Conservation (phyloP, 1,284 basidiomycete genomes). For the Cutaneotrichosporon arboriforme region DNA sequence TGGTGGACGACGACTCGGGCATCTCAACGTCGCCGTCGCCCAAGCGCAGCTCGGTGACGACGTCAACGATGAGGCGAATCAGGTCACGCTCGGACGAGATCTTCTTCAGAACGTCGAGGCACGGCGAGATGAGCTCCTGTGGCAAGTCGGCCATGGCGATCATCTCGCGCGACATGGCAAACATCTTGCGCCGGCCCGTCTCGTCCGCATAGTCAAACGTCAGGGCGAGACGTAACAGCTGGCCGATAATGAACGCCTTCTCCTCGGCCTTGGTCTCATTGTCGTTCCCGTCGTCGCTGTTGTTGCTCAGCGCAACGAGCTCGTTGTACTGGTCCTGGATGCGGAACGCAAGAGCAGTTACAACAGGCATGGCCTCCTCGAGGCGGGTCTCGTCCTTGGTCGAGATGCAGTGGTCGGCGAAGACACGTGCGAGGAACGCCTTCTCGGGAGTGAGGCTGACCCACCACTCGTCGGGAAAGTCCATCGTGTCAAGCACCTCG, state of each 20-base stretch:
- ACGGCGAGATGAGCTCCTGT: slow-evolving; percentile 67
- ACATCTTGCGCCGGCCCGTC: slow-evolving; percentile 88
- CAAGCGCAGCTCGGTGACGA: slow-evolving; percentile 73
- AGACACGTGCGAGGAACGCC: slow-evolving; percentile 76
- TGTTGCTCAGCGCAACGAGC: slow-evolving; percentile 52
- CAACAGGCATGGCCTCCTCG: slow-evolving; percentile 75
- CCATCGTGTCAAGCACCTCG: slow-evolving; percentile 60
- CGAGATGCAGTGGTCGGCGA: slow-evolving; percentile 69
- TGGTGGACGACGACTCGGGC: neutral
- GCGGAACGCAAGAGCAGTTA: slow-evolving; percentile 80
- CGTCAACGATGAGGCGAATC: slow-evolving; percentile 88
- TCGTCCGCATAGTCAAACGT: slow-evolving; percentile 91
- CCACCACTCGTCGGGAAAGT: slow-evolving; percentile 73
- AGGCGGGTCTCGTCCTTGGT: slow-evolving; percentile 63
- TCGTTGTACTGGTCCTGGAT: slow-evolving; percentile 75
- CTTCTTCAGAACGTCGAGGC: slow-evolving; percentile 79
- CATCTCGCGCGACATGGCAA: slow-evolving; percentile 81
- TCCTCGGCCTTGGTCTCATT: slow-evolving; percentile 53
- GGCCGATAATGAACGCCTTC: slow-evolving; percentile 67
- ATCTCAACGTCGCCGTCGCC: slow-evolving; percentile 51
- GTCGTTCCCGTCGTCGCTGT: slow-evolving; percentile 23
- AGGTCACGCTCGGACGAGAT: slow-evolving; percentile 85
- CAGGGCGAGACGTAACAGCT: slow-evolving; percentile 73
- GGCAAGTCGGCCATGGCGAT: slow-evolving; percentile 76
- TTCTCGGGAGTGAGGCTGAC: slow-evolving; percentile 68